Evolutionary conservation across 106 monocot genomes (phyloP), one percentile per base, ranked within the genome.

Genomic region (Triglochin maritima): DNA sequence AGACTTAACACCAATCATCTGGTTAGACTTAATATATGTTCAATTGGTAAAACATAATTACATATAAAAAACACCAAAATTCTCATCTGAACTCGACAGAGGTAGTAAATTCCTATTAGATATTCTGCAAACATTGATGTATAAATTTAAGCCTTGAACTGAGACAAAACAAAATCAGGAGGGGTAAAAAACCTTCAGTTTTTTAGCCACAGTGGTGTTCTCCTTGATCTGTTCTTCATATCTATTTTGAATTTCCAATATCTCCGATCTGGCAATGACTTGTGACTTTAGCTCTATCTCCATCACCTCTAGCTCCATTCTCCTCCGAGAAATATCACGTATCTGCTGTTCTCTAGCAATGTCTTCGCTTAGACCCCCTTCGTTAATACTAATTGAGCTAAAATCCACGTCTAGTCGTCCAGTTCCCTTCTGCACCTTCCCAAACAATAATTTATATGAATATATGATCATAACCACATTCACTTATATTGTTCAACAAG

Each of bases 111-210:
- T 29, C 29, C 29, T 29, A 29, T 29, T 29, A 29, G 29, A 1
- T 29, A 29, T 29, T 29, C 52, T 52, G 52, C 11, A 52, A 11
- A 52, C 52, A 52, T 52, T 52, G 9, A 52, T 8, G 9, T 52
- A 7, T 6, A 0, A 52, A 52, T 52, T 52, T 1, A 52, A 9
- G 3, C 5, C n/a, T 9, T 52, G 29, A 48, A n/a, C 11, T 6
- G 9, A 62, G n/a, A 44, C 13, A 11, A 72, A 7, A 52, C 5
- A 43, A 72, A 62, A 13, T 43, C n/a, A 7, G 16, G 6, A 70
- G 16, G 14, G 16, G n/a, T 46, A 11, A 9, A n/a, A 17, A 69
- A 98, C 98, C 98, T 92, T 92, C 4, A 92, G 75, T 42, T 80
- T 78, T 3, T 71, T 61, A 76, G 65, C 43, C 3, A 51, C 74